Evolutionary conservation across 2,329 filamentous ascomycete genomes (phyloP), one percentile per base, ranked within the genome.

Genomic region (Fusarium nematophilum): DNA sequence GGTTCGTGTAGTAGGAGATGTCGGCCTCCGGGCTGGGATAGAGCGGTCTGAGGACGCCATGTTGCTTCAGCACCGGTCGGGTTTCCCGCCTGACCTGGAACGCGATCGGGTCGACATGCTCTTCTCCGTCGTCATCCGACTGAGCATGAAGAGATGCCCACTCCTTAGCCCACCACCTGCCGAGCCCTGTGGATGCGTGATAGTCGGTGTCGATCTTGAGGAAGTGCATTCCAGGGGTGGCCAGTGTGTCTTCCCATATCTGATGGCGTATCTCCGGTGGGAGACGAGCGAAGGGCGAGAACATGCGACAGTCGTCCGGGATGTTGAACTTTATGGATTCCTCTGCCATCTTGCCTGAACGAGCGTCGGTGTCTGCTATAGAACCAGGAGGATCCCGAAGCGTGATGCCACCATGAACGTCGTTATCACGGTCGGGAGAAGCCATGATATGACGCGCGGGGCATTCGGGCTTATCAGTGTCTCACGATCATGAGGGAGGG

Each of bases 181-280:
- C 67, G 29, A 18, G 25, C 3, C 52, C 44, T 21, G 53, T 49
- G 6, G 47, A 36, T 8, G 55, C 36, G 7, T 59, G 46, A 14
- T 64, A 66, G 7, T 52, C 44, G 6, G 61, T 59, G 10, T 70
- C 52, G 6, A 75, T 59, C 46, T 67, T 71, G 50, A 77, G 61
- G 33, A 75, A 77, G 33, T 75, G 71, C 63, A 76, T 71, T 21
- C 75, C 75, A 1, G 74, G 73, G 9, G 70, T 64, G 2, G 66
- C 56, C 9, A 77, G 53, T 17, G 70, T 68, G 15, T 45, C 38
- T 31, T 68, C 68, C 75, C 75, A 77, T 47, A 77, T 74, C 30
- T 71, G 67, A 23, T 71, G 64, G 25, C 75, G 74, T 8, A 77
- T 66, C 48, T 77, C 75, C 3, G 69, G 53, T 1, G 75, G 75